Conservation (phyloP, 2,329 filamentous ascomycete species). For the Fusarium sublunatum region DNA sequence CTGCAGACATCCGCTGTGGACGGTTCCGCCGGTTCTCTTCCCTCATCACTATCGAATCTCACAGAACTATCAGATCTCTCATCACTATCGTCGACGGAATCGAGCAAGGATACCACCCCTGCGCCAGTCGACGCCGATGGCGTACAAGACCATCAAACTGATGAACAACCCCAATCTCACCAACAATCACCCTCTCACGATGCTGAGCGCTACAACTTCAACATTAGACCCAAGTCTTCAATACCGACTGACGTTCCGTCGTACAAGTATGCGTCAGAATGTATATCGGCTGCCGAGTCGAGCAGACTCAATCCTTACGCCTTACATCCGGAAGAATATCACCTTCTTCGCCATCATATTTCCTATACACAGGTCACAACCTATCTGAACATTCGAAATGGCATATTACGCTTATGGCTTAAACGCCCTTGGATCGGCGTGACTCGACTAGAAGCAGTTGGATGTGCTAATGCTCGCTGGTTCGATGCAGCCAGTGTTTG, state of each 20-base stretch:
- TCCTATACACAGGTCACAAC: slow-evolving; percentile 91
- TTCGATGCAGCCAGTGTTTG: slow-evolving; percentile 89
- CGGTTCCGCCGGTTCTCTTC: slow-evolving; percentile 55
- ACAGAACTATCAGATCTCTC: slow-evolving; percentile 68
- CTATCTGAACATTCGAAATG: slow-evolving; percentile 96
- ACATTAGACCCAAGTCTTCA: slow-evolving; percentile 80
- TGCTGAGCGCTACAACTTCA: slow-evolving; percentile 58
- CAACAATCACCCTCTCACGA: slow-evolving; percentile 47
- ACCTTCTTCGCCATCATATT: slow-evolving; percentile 81
- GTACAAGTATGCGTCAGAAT: slow-evolving; percentile 88
- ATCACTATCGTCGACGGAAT: slow-evolving; percentile 64
- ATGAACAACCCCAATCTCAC: slow-evolving; percentile 32
- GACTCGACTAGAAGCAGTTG: slow-evolving; percentile 84
- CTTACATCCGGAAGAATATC: slow-evolving; percentile 85
- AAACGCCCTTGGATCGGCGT: slow-evolving; percentile 86
- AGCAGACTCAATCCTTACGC: slow-evolving; percentile 91
- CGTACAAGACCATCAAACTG: slow-evolving; percentile 37
- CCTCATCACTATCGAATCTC: slow-evolving; percentile 64
- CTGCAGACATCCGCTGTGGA: slow-evolving; percentile 31
- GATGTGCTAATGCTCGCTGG: slow-evolving; percentile 89
- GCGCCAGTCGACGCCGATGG: slow-evolving; percentile 63
- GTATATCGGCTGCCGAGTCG: slow-evolving; percentile 87
- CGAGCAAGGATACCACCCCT: slow-evolving; percentile 73
- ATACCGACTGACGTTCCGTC: slow-evolving; percentile 80
- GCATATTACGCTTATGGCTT: slow-evolving; percentile 90